Evolutionary conservation across 352 stramenopile species (phyloP).

Genomic region (Pythium dissimile): DNA sequence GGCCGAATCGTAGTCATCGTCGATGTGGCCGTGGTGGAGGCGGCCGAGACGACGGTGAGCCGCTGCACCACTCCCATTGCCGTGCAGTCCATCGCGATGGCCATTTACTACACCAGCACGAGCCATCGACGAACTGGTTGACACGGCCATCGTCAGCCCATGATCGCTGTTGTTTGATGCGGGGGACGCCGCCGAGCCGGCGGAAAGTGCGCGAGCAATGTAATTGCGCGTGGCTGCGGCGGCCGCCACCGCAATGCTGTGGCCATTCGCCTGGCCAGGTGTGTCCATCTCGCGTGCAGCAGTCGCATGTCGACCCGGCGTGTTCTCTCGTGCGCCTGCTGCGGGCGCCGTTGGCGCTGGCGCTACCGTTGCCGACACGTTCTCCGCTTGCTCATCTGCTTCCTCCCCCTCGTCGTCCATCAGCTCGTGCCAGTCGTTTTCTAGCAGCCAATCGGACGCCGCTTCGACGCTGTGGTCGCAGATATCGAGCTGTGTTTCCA

Average conservation of each 20-base stretch:
- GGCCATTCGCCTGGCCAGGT: background rate
- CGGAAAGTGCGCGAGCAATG: conserved; percentile 4
- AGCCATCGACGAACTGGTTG: background rate
- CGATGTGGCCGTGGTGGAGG: background rate
- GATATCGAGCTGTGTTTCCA: conserved; percentile 31
- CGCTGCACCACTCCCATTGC: background rate
- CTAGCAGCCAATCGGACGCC: conserved; percentile 33
- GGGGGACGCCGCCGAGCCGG: conserved; percentile 2
- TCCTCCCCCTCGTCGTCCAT: conserved; percentile 24
- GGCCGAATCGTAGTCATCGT: conserved; percentile 18
- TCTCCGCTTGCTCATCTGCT: background rate
- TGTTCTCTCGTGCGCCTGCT: too few species aligned
- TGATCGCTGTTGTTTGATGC: conserved; percentile 17
- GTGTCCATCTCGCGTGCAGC: background rate
- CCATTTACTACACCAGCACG: conserved; percentile 1
- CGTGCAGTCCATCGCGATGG: background rate
- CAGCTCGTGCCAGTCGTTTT: conserved; percentile 36
- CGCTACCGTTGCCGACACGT: background rate
- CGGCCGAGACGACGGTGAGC: background rate
- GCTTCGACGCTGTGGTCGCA: conserved; percentile 33
- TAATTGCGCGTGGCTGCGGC: conserved; percentile 14
- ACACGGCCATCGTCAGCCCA: conserved; percentile 19
- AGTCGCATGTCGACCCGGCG: background rate
- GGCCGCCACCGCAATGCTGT: conserved; percentile 1
- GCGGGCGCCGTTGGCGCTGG: background rate